phyloP scores from a whole-genome alignment of 305 asterid genomes.

The Fraxinus ornus region DNA sequence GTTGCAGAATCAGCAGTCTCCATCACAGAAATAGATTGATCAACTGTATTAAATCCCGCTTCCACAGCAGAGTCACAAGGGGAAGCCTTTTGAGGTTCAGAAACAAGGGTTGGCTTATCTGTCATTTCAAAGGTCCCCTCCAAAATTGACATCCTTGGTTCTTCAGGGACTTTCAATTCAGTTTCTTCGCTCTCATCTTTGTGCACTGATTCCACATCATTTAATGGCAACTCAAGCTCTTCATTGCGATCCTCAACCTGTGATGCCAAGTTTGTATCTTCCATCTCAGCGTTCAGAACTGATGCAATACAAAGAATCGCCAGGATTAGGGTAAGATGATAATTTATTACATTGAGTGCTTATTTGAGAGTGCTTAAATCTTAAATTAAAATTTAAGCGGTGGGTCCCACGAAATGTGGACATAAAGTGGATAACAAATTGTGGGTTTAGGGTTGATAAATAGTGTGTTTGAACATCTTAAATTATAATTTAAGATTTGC shows the following conservation, averaged over 20 bases:
- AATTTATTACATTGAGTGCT: background rate
- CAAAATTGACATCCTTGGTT: slow-evolving; percentile 30
- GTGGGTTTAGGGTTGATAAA: background rate
- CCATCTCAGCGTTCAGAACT: slow-evolving; percentile 48
- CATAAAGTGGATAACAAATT: background rate
- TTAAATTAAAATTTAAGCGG: background rate
- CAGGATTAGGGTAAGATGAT: slow-evolving; percentile 11
- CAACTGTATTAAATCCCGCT: slow-evolving; percentile 27
- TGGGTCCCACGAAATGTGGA: background rate
- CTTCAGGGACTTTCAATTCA: slow-evolving; percentile 32
- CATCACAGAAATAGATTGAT: slow-evolving; percentile 31
- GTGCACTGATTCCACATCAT: slow-evolving; percentile 23
- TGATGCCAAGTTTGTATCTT: slow-evolving; percentile 34
- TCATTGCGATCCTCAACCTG: slow-evolving; percentile 30
- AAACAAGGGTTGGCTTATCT: slow-evolving; percentile 32
- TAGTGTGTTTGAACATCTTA: background rate
- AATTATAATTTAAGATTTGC: background rate
- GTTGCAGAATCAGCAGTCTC: slow-evolving; percentile 38
- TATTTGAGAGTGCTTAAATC: background rate
- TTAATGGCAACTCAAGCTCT: slow-evolving; percentile 30
- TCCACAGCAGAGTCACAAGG: slow-evolving; percentile 30
- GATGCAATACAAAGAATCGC: slow-evolving; percentile 29
- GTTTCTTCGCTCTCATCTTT: slow-evolving; percentile 35
- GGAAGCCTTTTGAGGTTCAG: slow-evolving; percentile 33
- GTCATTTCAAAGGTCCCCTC: slow-evolving; percentile 28